Evolutionary conservation across 257 asterid species (phyloP).

Genomic region (Mentha longifolia): DNA sequence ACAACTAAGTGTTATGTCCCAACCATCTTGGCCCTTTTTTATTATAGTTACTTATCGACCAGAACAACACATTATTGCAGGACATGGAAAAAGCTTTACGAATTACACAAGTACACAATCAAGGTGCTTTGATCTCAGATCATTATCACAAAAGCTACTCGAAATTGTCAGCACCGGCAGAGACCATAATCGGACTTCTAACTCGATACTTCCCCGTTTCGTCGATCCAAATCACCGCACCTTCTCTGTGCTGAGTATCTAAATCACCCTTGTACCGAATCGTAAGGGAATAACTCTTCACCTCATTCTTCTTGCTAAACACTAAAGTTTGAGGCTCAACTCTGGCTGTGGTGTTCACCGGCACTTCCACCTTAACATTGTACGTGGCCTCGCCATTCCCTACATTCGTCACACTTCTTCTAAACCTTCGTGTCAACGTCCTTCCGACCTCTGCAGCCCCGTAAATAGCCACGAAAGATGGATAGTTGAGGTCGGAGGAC

Average conservation of each 20-base stretch:
- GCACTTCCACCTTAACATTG: constrained; percentile 29
- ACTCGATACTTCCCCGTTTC: constrained; percentile 37
- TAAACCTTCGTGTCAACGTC: constrained; percentile 18
- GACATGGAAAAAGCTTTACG: background rate
- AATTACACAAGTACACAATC: background rate
- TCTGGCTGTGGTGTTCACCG: constrained; percentile 32
- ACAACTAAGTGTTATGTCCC: no score
- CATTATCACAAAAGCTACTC: background rate
- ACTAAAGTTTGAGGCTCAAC: constrained; percentile 33
- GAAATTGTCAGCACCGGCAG: background rate
- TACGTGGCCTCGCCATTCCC: constrained; percentile 43
- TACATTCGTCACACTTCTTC: constrained; percentile 39
- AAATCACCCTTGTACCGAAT: constrained; percentile 35
- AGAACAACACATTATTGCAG: no score
- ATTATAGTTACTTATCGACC: no score
- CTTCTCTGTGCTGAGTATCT: constrained; percentile 17
- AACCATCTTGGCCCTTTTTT: no score
- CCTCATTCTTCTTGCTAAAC: constrained; percentile 42
- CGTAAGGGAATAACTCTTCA: constrained; percentile 39
- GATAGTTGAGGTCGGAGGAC: background rate
- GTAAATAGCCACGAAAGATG: background rate
- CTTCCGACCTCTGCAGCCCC: background rate
- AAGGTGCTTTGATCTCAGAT: background rate
- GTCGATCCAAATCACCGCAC: constrained; percentile 45
- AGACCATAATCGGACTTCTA: constrained; percentile 44